Evolutionary conservation across 148 eudicot species (phyloP).

Genomic region (Rhododendron williamsianum): DNA sequence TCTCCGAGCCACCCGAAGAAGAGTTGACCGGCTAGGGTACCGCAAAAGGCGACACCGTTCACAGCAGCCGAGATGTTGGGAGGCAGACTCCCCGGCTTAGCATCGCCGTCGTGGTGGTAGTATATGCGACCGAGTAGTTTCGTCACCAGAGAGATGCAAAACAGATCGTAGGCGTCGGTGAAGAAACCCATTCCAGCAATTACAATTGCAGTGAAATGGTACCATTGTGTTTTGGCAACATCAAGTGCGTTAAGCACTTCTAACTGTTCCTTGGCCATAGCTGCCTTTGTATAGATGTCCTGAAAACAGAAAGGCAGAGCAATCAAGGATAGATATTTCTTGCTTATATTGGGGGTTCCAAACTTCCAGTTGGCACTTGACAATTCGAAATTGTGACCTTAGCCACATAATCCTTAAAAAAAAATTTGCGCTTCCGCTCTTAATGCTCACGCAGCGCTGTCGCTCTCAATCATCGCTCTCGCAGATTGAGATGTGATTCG

Average conservation of each 20-base stretch:
- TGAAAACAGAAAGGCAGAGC: not conserved
- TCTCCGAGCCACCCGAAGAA: constrained; percentile 6
- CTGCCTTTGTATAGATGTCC: not conserved
- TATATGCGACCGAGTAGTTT: not conserved
- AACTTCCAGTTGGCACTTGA: not conserved
- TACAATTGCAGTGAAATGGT: constrained; percentile 1
- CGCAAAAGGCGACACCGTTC: not conserved
- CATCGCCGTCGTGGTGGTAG: not conserved
- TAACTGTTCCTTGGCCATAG: not conserved
- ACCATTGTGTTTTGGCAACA: constrained; percentile 7
- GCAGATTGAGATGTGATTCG: too few species aligned
- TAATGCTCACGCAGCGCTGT: too few species aligned
- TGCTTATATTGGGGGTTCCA: not conserved
- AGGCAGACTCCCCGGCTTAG: not conserved
- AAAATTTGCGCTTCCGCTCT: too few species aligned
- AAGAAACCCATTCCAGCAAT: constrained; percentile 5
- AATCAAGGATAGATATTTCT: not conserved
- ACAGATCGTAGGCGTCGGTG: constrained; percentile 4
- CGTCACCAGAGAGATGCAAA: not conserved
- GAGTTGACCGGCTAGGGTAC: not conserved
- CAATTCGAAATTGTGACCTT: not conserved
- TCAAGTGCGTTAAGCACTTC: not conserved
- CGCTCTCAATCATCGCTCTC: too few species aligned
- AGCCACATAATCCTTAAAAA: too few species aligned
- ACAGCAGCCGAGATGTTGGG: constrained; percentile 6